These are phyloP conservation scores for Dactylellina haptotyla DNA, from an alignment of 2,329 filamentous ascomycete genomes.

Conservation along the genomic window DNA sequence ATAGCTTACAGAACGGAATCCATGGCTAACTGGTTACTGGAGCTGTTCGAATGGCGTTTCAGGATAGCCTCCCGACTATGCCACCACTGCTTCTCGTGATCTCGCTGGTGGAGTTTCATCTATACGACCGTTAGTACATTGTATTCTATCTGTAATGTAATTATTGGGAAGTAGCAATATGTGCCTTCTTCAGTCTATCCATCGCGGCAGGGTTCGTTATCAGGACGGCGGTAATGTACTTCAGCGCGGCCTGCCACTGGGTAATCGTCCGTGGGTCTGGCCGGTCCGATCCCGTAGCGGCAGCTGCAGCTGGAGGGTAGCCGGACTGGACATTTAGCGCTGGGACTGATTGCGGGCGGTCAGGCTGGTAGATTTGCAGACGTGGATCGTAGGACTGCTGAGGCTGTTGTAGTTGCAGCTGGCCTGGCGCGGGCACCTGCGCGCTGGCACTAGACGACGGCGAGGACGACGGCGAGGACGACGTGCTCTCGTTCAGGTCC, in stretches of 20 bases:
- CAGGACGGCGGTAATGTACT: constrained; percentile 55
- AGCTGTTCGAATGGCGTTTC: constrained; percentile 53
- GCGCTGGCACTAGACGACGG: neutral
- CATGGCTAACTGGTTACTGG: constrained; percentile 49
- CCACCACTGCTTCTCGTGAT: constrained; percentile 57
- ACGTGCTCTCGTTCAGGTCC: constrained; percentile 26
- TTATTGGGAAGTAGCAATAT: too few species aligned
- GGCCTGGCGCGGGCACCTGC: neutral
- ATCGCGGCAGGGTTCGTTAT: constrained; percentile 52
- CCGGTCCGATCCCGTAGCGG: neutral
- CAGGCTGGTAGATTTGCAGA: constrained; percentile 36
- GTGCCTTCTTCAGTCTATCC: constrained; percentile 55
- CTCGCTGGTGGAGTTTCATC: constrained; percentile 56
- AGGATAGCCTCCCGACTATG: constrained; percentile 54
- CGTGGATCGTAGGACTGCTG: constrained; percentile 38
- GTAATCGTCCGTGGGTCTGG: constrained; percentile 54
- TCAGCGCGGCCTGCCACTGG: constrained; percentile 57
- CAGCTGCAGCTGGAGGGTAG: neutral
- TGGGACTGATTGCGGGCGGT: constrained; percentile 8
- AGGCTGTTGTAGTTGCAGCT: neutral
- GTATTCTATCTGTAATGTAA: too few species aligned
- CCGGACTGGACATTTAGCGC: neutral
- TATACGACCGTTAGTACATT: too few species aligned
- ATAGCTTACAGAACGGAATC: constrained; percentile 38
- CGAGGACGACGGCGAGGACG: neutral